Evolutionary conservation across 805 yeast genomes (phyloP), one percentile per base, ranked within the genome.

Genomic region (Teunomyces barrocoloradensis): DNA sequence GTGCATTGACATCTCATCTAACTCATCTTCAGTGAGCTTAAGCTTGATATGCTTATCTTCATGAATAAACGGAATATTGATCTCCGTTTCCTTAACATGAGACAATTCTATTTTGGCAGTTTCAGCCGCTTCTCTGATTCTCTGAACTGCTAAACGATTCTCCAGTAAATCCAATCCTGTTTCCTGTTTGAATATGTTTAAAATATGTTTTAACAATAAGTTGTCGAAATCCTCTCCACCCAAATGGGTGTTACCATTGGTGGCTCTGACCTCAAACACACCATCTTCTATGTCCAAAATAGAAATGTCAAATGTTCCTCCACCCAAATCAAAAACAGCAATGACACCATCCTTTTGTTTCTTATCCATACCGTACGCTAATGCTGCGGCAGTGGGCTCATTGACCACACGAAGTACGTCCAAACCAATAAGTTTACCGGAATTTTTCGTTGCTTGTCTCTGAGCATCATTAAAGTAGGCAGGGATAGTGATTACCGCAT

Each of bases 201-300:
- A 64, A 45, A 87, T 81, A 66, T 82, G 69, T 34, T 75, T 65
- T 54, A 80, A 71, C 17, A 87, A 69, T 44, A 85, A 72, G 56
- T 81, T 82, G 69, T 87, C 95, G 63, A 86, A 85, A 68, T 87
- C 95, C 66, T 87, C 92, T 51, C 95, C 95, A 56, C 95, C 95
- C 56, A 87, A 74, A 68, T 85, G 92, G 17, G 92, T 85, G 65
- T 87, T 85, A 56, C 95, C 95, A 62, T 86, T 85, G 29, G 95
- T 87, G 41, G 92, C 85, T 56, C 87, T 74, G 17, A 87, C 94
- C 65, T 86, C 91, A 62, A 87, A 86, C 11, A 87, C 88, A 52
- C 90, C 89, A 56, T 81, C 87, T 58, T 85, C 92, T 49, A 87
- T 85, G 55, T 86, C 89, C 53, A 87, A 69, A 48, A 87, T 75